Evolutionary conservation across 495 filamentous ascomycete species (phyloP).

Genomic region (Bryoglossum gracile): DNA sequence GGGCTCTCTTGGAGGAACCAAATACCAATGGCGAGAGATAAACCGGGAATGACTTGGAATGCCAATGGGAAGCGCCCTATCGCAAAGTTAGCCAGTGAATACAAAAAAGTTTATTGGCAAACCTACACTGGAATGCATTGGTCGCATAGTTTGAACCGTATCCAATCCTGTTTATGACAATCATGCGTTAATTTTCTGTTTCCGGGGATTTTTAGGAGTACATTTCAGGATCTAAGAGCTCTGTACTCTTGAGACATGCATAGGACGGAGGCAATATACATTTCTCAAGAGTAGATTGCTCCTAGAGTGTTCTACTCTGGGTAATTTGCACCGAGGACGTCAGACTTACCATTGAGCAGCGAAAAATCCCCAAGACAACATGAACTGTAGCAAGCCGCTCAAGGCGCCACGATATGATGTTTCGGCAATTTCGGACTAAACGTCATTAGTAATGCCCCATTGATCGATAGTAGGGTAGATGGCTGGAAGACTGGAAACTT

Average conservation of each 20-base stretch:
- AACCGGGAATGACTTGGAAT: constrained; percentile 43
- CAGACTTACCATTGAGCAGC: constrained; percentile 18
- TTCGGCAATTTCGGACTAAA: constrained; percentile 17
- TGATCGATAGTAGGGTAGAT: not conserved
- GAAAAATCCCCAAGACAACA: constrained; percentile 20
- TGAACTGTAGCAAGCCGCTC: constrained; percentile 15
- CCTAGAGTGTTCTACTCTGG: too few species aligned
- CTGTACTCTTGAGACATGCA: too few species aligned
- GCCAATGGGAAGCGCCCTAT: constrained; percentile 51
- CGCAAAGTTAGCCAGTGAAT: constrained; percentile 17
- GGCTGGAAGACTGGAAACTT: not conserved
- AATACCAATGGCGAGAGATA: constrained; percentile 41
- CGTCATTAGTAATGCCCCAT: not conserved
- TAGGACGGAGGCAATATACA: too few species aligned
- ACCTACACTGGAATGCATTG: constrained; percentile 16
- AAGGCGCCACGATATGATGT: constrained; percentile 11
- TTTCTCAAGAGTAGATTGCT: too few species aligned
- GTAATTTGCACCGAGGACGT: too few species aligned
- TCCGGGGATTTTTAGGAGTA: too few species aligned
- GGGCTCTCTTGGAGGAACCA: constrained; percentile 50
- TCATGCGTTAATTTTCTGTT: too few species aligned
- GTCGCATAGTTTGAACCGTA: constrained; percentile 14
- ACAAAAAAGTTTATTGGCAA: not conserved
- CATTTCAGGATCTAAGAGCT: too few species aligned
- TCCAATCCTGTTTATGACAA: too few species aligned